Evolutionary conservation across 805 yeast species (phyloP).

Genomic region (Priceomyces medius): DNA sequence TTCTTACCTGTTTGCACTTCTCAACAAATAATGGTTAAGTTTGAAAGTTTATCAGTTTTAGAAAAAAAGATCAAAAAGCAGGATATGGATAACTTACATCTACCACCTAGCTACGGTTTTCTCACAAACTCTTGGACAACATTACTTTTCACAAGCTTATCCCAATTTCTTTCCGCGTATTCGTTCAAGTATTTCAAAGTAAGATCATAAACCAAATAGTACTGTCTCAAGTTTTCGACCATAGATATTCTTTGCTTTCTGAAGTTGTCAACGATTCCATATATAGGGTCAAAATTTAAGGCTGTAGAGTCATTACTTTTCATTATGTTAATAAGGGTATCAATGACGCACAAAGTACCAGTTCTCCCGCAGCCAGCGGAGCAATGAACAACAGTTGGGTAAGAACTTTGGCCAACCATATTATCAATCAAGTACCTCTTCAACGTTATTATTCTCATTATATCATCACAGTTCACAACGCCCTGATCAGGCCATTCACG

Average conservation of each 20-base stretch:
- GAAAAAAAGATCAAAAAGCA: too few species aligned
- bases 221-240: conserved; percentile 60
- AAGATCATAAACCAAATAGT: conserved; percentile 48
- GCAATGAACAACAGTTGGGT: conserved; percentile 80
- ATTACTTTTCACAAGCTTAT: conserved; percentile 9
- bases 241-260: conserved; percentile 54
- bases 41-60: too few species aligned
- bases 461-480: conserved; percentile 52
- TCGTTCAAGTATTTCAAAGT: conserved; percentile 20
- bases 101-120: too few species aligned
- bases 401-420: conserved; percentile 5
- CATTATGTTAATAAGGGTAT: conserved; percentile 27
- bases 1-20: not conserved
- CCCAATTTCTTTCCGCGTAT: conserved; percentile 7
- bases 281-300: conserved; percentile 41
- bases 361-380: conserved; percentile 98
- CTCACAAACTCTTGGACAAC: conserved; percentile 14
- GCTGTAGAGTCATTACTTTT: conserved; percentile 10
- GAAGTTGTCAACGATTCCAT: conserved; percentile 45
- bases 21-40: too few species aligned
- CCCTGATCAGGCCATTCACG: conserved; percentile 84
- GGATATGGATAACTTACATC: too few species aligned
- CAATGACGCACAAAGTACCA: conserved; percentile 59
- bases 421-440: conserved; percentile 19
- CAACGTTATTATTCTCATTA: conserved; percentile 46